phyloP scores from a whole-genome alignment of 176 grass and related monocot genomes.

The Stipa capillata region DNA sequence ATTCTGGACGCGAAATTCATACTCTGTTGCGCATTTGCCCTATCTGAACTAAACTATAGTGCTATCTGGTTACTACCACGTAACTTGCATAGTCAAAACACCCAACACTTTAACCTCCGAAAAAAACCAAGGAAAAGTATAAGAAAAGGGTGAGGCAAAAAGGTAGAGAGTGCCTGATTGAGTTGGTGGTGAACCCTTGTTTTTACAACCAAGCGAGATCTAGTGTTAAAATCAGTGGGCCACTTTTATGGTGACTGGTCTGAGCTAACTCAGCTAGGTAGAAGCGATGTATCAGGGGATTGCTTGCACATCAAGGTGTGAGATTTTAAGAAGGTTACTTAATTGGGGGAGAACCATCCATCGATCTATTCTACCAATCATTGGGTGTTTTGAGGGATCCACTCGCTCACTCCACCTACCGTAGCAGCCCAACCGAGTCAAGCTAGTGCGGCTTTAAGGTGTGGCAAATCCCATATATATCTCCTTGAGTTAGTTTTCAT shows the following conservation, averaged over 20 bases:
- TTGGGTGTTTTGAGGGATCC: not conserved
- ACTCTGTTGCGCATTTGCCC: too few species aligned
- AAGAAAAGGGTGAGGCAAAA: not conserved
- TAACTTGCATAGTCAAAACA: not conserved
- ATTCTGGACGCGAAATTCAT: too few species aligned
- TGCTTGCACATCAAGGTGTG: not conserved
- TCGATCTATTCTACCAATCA: not conserved
- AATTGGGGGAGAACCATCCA: not conserved
- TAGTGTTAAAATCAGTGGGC: not conserved
- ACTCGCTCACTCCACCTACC: not conserved
- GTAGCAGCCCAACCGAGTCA: not conserved
- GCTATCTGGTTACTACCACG: too few species aligned
- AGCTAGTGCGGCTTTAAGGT: conserved; percentile 1
- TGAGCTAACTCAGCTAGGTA: not conserved
- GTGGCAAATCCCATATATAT: not conserved
- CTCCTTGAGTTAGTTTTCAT: too few species aligned
- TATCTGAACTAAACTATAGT: too few species aligned
- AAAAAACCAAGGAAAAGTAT: not conserved
- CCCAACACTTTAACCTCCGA: not conserved
- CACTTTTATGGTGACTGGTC: conserved; percentile 20
- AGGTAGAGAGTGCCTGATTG: not conserved
- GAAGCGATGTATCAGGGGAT: not conserved
- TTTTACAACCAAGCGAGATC: not conserved
- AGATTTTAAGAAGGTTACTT: conserved; percentile 7
- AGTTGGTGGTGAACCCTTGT: conserved; percentile 16